Percentiles rank a stretch among this genome's conserved stretches.
These are phyloP conservation scores for Microbotryum saponariae DNA, from an alignment of 1,284 basidiomycete species.

Conservation along the genomic window DNA sequence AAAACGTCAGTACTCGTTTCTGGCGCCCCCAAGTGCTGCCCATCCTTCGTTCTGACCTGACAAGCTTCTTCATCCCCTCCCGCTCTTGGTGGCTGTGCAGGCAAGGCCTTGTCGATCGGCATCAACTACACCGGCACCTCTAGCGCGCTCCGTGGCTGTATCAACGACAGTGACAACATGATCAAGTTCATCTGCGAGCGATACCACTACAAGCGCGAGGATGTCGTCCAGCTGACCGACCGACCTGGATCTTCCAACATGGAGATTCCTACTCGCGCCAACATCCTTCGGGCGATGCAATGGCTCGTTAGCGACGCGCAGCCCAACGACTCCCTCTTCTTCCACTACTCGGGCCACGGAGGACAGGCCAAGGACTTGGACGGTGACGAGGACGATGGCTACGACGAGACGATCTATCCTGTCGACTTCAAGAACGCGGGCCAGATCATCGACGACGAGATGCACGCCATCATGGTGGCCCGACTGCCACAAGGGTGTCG, in stretches of 20 bases:
- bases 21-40: neutral
- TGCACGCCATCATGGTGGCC: conserved; percentile 34
- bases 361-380: conserved; percentile 60
- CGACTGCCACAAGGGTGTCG: conserved; percentile 70
- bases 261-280: conserved; percentile 63
- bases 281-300: conserved; percentile 76
- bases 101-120: conserved; percentile 50
- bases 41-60: neutral
- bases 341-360: conserved; percentile 85
- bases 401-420: conserved; percentile 59
- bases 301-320: conserved; percentile 77
- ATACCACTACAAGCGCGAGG: conserved; percentile 64
- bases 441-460: conserved; percentile 67
- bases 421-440: conserved; percentile 63
- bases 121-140: conserved; percentile 70
- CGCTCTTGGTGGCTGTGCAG: neutral
- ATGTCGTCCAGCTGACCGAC: conserved; percentile 83
- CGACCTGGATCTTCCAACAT: conserved; percentile 54
- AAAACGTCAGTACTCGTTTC: conserved; percentile 31
- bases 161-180: conserved; percentile 74
- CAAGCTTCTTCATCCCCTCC: neutral
- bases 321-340: conserved; percentile 74
- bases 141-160: conserved; percentile 65
- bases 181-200: conserved; percentile 55
- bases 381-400: conserved; percentile 49